Conservation (phyloP, 2,329 filamentous ascomycete species). For the Beauveria bassiana region DNA sequence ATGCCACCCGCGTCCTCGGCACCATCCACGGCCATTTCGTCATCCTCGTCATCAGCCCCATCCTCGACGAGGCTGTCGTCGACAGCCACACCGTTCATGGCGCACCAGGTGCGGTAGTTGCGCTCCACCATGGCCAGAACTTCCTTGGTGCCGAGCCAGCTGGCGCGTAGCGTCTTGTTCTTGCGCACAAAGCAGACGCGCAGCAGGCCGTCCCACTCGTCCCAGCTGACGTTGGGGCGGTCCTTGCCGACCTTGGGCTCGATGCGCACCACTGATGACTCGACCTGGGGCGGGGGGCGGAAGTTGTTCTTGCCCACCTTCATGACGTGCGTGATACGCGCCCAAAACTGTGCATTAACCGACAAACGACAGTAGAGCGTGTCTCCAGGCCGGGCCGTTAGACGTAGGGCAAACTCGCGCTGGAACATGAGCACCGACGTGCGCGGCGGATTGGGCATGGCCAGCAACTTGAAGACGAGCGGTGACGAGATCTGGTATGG, state of each 20-base stretch:
- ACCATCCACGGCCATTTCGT: constrained; percentile 30
- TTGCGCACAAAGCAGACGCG: constrained; percentile 66
- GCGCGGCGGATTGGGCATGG: constrained; percentile 72
- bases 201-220: constrained; percentile 90
- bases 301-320: constrained; percentile 97
- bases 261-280: constrained; percentile 82
- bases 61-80: constrained; percentile 56
- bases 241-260: constrained; percentile 73
- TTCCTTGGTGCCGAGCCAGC: constrained; percentile 71
- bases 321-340: constrained; percentile 62
- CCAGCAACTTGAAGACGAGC: constrained; percentile 82
- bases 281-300: constrained; percentile 86
- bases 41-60: constrained; percentile 37
- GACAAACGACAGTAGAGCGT: constrained; percentile 83
- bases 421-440: constrained; percentile 93
- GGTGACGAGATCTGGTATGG: constrained; percentile 82
- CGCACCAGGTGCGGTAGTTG: constrained; percentile 87
- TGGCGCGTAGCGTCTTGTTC: constrained; percentile 81
- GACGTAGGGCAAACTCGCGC: constrained; percentile 83
- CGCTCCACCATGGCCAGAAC: constrained; percentile 74
- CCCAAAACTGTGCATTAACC: constrained; percentile 90
- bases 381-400: constrained; percentile 83
- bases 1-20: constrained; percentile 41
- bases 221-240: constrained; percentile 80
- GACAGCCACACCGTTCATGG: constrained; percentile 71